These are phyloP conservation scores for Wickerhamiella nectarea DNA, from an alignment of 805 yeast genomes.

Conservation along the genomic window DNA sequence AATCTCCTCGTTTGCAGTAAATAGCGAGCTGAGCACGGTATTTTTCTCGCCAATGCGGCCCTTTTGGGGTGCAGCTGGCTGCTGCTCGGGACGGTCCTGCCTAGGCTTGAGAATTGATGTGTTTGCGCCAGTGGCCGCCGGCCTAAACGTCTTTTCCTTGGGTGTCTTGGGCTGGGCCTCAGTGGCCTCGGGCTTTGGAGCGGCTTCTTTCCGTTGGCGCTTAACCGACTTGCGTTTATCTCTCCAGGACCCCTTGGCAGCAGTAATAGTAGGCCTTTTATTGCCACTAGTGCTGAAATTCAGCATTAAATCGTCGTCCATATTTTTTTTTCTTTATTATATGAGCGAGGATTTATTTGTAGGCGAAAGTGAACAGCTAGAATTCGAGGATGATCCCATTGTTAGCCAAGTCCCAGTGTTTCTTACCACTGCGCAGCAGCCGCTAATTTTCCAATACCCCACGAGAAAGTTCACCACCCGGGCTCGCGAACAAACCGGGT, in stretches of 20 bases:
- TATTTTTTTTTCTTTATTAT: constrained; percentile 1
- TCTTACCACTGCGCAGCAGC: constrained; percentile 24
- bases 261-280: background rate
- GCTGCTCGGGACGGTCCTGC: background rate
- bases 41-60: constrained; percentile 22
- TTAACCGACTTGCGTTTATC: constrained; percentile 15
- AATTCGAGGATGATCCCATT: constrained; percentile 40
- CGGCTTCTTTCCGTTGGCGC: background rate
- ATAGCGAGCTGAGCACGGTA: constrained; percentile 74
- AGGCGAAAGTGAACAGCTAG: background rate
- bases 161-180: background rate
- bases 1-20: constrained; percentile 51
- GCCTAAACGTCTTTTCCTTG: background rate
- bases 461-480: constrained; percentile 28
- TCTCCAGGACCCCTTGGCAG: constrained; percentile 28
- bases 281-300: constrained; percentile 46
- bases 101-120: background rate
- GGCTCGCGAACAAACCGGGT: constrained; percentile 18
- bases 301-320: constrained; percentile 44
- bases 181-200: background rate
- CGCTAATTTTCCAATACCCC: constrained; percentile 46
- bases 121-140: background rate
- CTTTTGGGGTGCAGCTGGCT: background rate
- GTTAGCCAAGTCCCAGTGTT: constrained; percentile 47
- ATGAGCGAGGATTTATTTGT: constrained; percentile 9